Evolutionary conservation across 2,329 filamentous ascomycete species (phyloP).

Genomic region (Podosphaera fusca): DNA sequence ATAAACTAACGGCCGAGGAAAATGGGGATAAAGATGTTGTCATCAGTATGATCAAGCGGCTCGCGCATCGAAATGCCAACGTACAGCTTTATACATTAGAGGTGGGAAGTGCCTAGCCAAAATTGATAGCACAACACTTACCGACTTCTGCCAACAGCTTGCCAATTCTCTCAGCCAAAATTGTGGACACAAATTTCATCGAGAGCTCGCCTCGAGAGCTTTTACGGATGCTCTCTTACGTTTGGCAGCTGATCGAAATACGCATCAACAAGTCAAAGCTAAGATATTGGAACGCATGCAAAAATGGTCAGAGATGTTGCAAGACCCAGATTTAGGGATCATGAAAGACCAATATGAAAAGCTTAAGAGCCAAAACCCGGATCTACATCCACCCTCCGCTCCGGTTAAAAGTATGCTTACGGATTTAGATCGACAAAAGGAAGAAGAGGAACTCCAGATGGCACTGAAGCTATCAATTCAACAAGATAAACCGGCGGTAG

Average conservation of each 20-base stretch:
- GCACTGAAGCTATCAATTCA: constrained; percentile 80
- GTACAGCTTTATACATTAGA: constrained; percentile 58
- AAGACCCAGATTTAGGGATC: constrained; percentile 77
- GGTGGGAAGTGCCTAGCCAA: constrained; percentile 17
- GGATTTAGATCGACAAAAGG: constrained; percentile 71
- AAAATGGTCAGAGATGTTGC: constrained; percentile 91
- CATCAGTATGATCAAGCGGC: constrained; percentile 46
- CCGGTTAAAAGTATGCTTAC: constrained; percentile 85
- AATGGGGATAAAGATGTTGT: constrained; percentile 41
- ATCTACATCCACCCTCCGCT: constrained; percentile 73
- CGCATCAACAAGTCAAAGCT: constrained; percentile 84
- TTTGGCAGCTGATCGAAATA: constrained; percentile 82
- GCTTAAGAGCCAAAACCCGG: constrained; percentile 66
- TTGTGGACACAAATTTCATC: constrained; percentile 44
- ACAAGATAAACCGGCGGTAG: constrained; percentile 52
- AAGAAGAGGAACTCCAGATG: constrained; percentile 94
- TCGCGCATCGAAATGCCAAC: constrained; percentile 54
- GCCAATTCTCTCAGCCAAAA: constrained; percentile 53
- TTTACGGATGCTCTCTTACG: constrained; percentile 81
- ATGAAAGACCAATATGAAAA: constrained; percentile 91
- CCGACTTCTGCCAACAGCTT: constrained; percentile 22
- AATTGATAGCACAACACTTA: constrained; percentile 1
- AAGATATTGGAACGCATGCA: constrained; percentile 95
- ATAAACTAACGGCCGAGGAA: constrained; percentile 19
- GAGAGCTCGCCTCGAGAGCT: constrained; percentile 46